Evolutionary conservation across 2,329 filamentous ascomycete genomes (phyloP).

Genomic region (Colletotrichum tropicicola): DNA sequence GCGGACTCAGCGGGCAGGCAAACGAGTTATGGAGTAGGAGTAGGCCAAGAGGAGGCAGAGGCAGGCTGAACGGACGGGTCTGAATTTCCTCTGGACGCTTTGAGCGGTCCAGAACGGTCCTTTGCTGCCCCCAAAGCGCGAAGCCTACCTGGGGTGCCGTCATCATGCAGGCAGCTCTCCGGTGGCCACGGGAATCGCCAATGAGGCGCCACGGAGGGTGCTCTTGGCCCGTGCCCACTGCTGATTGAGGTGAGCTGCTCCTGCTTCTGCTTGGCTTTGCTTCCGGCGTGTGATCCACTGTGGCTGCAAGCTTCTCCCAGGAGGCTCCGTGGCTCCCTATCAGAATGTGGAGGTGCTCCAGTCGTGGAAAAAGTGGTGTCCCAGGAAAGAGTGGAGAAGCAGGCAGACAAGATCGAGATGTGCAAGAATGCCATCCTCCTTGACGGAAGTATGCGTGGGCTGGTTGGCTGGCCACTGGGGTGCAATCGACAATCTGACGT

Average conservation of each 20-base stretch:
- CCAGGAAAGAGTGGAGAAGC: conserved; percentile 5
- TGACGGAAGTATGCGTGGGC: not conserved
- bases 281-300: conserved; percentile 6
- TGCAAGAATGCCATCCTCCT: conserved; percentile 28
- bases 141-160: conserved; percentile 14
- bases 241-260: not conserved
- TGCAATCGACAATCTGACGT: conserved; percentile 28
- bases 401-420: conserved; percentile 18
- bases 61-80: not conserved
- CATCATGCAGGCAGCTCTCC: conserved; percentile 5
- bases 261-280: conserved; percentile 1
- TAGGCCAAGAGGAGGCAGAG: not conserved
- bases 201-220: not conserved
- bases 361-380: not conserved
- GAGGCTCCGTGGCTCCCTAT: not conserved
- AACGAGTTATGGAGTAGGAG: not conserved
- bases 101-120: conserved; percentile 27
- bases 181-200: not conserved
- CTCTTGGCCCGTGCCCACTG: not conserved
- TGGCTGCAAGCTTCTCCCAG: conserved; percentile 12
- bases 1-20: conserved; percentile 3
- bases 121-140: conserved; percentile 11
- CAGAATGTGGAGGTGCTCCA: conserved; percentile 23
- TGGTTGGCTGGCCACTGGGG: conserved; percentile 20
- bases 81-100: conserved; percentile 15